Conservation (phyloP, 1,139 yeast genomes). For the Pichia sp. region DNA sequence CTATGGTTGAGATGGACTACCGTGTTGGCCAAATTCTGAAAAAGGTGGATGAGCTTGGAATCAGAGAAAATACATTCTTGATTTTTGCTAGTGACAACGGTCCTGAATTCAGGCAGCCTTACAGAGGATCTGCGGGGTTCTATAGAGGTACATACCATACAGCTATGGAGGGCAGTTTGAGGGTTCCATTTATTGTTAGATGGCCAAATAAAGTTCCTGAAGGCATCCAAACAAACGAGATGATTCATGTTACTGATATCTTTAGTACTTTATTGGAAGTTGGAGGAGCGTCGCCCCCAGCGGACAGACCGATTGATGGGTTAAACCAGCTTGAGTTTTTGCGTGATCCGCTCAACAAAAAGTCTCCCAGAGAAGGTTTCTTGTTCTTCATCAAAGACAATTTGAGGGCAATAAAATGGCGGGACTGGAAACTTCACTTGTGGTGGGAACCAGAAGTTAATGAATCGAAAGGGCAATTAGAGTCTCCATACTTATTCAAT, state of each 20-base stretch:
- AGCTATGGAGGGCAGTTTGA: constrained; percentile 7
- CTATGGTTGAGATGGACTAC: constrained; percentile 8
- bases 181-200: constrained; percentile 7
- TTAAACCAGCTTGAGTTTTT: constrained; percentile 2
- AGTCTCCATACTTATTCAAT: constrained; percentile 5
- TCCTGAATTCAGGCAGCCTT: constrained; percentile 6
- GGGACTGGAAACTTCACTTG: constrained; percentile 6
- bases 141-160: constrained; percentile 6
- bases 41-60: constrained; percentile 3
- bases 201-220: constrained; percentile 4
- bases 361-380: constrained; percentile 4
- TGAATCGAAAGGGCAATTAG: constrained; percentile 1
- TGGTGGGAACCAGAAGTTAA: constrained; percentile 9
- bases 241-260: constrained; percentile 4
- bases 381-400: constrained; percentile 3
- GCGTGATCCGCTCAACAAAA: constrained; percentile 2
- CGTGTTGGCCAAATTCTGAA: constrained; percentile 5
- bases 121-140: constrained; percentile 6
- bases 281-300: background rate
- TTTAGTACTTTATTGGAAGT: constrained; percentile 1
- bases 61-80: constrained; percentile 4
- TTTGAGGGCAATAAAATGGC: constrained; percentile 6
- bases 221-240: constrained; percentile 1
- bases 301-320: constrained; percentile 7
- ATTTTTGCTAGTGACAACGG: constrained; percentile 8